Percentiles rank a stretch among this genome's conserved stretches.
Conservation (phyloP, 169 alveolate genomes). For the Blepharisma undulans region DNA sequence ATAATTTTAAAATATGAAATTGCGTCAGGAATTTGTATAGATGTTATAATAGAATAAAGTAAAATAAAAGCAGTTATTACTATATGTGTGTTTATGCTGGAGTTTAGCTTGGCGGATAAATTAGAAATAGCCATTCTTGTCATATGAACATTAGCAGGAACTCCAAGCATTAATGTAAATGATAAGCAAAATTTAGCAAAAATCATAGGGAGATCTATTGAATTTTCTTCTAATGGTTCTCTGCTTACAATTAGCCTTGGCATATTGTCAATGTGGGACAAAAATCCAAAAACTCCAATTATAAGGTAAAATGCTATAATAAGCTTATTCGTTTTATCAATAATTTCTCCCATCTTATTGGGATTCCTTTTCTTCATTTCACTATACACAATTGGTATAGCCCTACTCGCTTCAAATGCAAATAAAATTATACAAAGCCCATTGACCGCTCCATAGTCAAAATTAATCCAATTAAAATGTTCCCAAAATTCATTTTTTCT, state of each 20-base stretch:
- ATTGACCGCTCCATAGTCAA: not conserved
- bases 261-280: constrained; percentile 14
- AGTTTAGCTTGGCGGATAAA: not conserved
- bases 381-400: not conserved
- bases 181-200: not conserved
- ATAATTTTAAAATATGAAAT: not conserved
- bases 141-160: not conserved
- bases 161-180: not conserved
- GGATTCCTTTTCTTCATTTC: not conserved
- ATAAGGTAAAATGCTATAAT: not conserved
- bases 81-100: not conserved
- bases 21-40: constrained; percentile 5
- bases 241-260: not conserved
- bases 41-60: not conserved
- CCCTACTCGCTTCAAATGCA: constrained; percentile 1
- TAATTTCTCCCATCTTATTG: not conserved
- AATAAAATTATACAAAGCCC: not conserved
- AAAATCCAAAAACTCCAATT: constrained; percentile 18
- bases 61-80: not conserved
- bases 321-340: not conserved
- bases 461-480: not conserved
- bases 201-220: constrained; percentile 15
- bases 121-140: not conserved
- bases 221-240: not conserved
- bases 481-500: not conserved